A percentile compares a stretch with the other conserved stretches of the same genome.
Evolutionary conservation across 2,329 filamentous ascomycete genomes (phyloP).

Genomic region (Colletotrichum nymphaeae): DNA sequence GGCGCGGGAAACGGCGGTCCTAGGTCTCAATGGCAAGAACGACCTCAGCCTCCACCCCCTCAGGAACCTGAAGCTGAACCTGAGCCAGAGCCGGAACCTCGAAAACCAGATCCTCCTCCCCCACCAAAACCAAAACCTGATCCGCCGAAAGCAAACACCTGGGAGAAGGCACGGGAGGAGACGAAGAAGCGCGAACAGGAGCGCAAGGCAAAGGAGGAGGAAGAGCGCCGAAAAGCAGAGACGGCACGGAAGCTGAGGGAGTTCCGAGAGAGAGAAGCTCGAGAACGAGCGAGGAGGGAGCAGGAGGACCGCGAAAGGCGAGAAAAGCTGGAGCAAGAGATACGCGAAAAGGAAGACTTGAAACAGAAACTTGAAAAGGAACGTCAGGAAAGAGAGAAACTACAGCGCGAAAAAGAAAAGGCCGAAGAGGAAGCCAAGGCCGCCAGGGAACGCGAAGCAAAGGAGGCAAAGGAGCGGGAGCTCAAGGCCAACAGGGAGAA

Average conservation of each 20-base stretch:
- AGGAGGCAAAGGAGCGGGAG: conserved; percentile 45
- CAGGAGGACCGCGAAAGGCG: conserved; percentile 49
- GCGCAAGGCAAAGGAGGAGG: conserved; percentile 69
- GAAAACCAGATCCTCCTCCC: conserved; percentile 40
- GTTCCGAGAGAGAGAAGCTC: conserved; percentile 66
- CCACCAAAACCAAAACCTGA: conserved; percentile 38
- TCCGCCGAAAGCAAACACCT: conserved; percentile 37
- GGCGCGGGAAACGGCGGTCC: conserved; percentile 45
- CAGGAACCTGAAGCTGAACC: conserved; percentile 37
- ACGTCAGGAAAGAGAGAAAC: conserved; percentile 51
- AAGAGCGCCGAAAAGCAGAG: conserved; percentile 70
- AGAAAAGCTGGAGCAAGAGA: conserved; percentile 49
- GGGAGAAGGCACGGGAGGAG: conserved; percentile 64
- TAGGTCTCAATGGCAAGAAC: conserved; percentile 52
- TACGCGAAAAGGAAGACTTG: conserved; percentile 44
- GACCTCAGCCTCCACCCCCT: conserved; percentile 38
- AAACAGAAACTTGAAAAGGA: conserved; percentile 44
- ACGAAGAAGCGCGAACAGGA: conserved; percentile 73
- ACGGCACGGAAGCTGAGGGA: conserved; percentile 63
- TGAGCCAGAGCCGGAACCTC: conserved; percentile 40
- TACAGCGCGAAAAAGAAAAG: conserved; percentile 57
- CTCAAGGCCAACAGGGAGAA: conserved; percentile 54
- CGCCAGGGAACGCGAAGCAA: conserved; percentile 40
- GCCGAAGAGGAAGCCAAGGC: conserved; percentile 54
- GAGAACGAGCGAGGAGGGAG: conserved; percentile 55